A percentile compares a stretch with the other conserved stretches of the same genome.
These are phyloP conservation scores for Chaetomium fimeti DNA, from an alignment of 495 filamentous ascomycete species.

Conservation along the genomic window DNA sequence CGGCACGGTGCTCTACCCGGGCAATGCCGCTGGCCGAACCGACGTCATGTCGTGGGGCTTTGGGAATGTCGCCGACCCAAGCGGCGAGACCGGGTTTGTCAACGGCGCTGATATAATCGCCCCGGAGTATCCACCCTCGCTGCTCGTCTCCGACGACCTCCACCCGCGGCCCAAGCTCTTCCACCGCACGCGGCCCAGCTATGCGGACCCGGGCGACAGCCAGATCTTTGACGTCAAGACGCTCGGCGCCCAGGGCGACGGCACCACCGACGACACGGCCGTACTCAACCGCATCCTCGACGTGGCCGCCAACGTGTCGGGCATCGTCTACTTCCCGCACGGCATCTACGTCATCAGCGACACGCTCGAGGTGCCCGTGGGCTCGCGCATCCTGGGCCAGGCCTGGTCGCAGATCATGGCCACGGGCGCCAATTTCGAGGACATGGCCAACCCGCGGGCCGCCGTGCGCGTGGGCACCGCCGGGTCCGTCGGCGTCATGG, in stretches of 20 bases:
- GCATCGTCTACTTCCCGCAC: conserved; percentile 19
- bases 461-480: conserved; percentile 64
- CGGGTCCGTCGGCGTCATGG: conserved; percentile 72
- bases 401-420: conserved; percentile 51
- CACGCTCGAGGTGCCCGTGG: conserved; percentile 51
- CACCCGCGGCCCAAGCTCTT: too few species aligned
- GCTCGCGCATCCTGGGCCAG: conserved; percentile 45
- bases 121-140: too few species aligned
- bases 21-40: too few species aligned
- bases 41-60: too few species aligned
- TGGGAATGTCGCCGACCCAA: too few species aligned
- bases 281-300: conserved; percentile 23
- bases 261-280: conserved; percentile 61
- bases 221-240: conserved; percentile 45
- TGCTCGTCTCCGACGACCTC: too few species aligned
- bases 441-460: conserved; percentile 60
- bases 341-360: conserved; percentile 21
- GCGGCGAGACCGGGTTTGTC: too few species aligned
- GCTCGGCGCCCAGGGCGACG: conserved; percentile 58
- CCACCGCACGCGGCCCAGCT: neutral
- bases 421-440: conserved; percentile 46
- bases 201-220: neutral
- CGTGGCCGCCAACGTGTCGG: conserved; percentile 35
- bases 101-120: too few species aligned
- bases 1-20: too few species aligned